Evolutionary conservation across 306 rosid genomes (phyloP).

Genomic region (Macrotyloma uniflorum): DNA sequence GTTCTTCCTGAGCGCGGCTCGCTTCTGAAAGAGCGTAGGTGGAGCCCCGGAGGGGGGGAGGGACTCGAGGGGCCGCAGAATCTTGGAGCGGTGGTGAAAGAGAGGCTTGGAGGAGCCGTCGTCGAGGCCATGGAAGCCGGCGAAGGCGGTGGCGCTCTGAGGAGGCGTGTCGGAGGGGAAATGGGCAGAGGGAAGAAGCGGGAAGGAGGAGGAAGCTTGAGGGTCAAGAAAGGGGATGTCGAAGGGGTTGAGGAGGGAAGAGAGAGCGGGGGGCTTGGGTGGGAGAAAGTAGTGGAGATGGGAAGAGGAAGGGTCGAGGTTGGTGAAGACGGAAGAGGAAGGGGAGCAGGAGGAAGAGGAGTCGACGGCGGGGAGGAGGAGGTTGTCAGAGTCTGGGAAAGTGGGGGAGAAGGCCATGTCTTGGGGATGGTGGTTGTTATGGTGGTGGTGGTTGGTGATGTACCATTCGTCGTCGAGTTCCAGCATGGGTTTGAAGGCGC

Average conservation of each 20-base stretch:
- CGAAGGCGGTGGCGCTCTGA: slow-evolving; percentile 31
- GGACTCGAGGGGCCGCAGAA: slow-evolving; percentile 68
- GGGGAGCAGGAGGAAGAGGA: slow-evolving; percentile 77
- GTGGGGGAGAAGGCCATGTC: slow-evolving; percentile 47
- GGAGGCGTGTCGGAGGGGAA: slow-evolving; percentile 43
- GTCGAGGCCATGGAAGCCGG: slow-evolving; percentile 55
- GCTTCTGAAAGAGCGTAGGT: slow-evolving; percentile 88
- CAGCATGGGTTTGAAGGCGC: slow-evolving; percentile 70
- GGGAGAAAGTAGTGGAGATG: slow-evolving; percentile 65
- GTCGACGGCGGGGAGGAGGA: slow-evolving; percentile 62
- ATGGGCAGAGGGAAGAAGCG: slow-evolving; percentile 43
- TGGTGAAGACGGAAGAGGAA: slow-evolving; percentile 61
- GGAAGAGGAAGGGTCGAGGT: slow-evolving; percentile 52
- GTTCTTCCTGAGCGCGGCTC: slow-evolving; percentile 75
- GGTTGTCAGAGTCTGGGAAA: slow-evolving; percentile 47
- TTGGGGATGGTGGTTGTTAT: slow-evolving; percentile 36
- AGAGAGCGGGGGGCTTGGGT: slow-evolving; percentile 52
- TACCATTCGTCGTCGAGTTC: slow-evolving; percentile 74
- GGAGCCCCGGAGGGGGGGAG: slow-evolving; percentile 71
- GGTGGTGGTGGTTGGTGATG: slow-evolving; percentile 35
- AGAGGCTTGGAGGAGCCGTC: slow-evolving; percentile 49
- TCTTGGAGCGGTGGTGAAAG: slow-evolving; percentile 61
- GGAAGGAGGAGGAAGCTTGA: slow-evolving; percentile 51
- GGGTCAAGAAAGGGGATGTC: slow-evolving; percentile 64
- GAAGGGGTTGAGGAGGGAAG: slow-evolving; percentile 52